Percentiles rank a stretch among this genome's conserved stretches.
phyloP scores from a whole-genome alignment of 2,329 filamentous ascomycete genomes.

The Atkinsonella hypoxylon region DNA sequence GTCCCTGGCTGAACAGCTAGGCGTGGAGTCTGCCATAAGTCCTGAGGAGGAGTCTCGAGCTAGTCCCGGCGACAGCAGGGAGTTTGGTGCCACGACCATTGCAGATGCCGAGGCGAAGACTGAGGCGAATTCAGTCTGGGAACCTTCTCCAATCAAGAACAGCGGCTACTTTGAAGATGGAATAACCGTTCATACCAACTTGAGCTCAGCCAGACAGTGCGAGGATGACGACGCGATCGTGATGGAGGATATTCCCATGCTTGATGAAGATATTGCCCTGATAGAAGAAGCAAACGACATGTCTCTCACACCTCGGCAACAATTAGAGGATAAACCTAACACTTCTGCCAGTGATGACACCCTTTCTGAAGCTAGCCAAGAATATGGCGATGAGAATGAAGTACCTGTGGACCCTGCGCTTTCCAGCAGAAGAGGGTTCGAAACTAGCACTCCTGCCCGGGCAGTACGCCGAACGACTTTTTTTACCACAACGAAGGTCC shows the following conservation, averaged over 20 bases:
- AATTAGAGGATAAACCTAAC: conserved; percentile 23
- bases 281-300: conserved; percentile 48
- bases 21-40: conserved; percentile 50
- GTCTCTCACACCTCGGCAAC: conserved; percentile 38
- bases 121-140: conserved; percentile 10
- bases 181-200: conserved; percentile 30
- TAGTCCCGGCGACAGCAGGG: background rate
- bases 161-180: conserved; percentile 50
- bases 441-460: conserved; percentile 45
- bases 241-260: conserved; percentile 36
- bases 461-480: conserved; percentile 35
- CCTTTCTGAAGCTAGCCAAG: conserved; percentile 49
- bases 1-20: conserved; percentile 48
- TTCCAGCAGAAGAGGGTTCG: conserved; percentile 10
- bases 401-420: conserved; percentile 42
- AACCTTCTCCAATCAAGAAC: conserved; percentile 29
- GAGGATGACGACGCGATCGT: conserved; percentile 15
- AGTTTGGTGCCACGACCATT: background rate
- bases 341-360: conserved; percentile 29
- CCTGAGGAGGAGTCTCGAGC: conserved; percentile 18
- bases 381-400: conserved; percentile 56
- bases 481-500: conserved; percentile 67
- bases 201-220: background rate
- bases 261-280: conserved; percentile 44
- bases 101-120: background rate